Base-by-base conservation (phyloP, 495 filamentous ascomycete species). In the Parachaetomium inaequale region DNA sequence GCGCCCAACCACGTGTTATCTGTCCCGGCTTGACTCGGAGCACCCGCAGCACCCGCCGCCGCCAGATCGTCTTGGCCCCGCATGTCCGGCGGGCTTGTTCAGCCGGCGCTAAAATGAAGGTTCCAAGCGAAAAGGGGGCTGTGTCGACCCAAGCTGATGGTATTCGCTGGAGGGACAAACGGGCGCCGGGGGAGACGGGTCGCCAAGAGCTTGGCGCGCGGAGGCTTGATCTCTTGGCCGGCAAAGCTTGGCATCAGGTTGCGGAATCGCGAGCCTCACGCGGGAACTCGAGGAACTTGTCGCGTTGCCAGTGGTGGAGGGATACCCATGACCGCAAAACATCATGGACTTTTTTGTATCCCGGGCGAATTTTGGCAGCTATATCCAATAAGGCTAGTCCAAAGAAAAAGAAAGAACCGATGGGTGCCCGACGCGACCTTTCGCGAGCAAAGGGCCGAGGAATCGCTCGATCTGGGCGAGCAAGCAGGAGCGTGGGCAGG, bases 171-270 rank as follows among this genome's bases (percentile, higher is more conserved):
- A 31, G 19, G 29, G 25, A 23, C 52, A 59, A 62, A 66, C 59
- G 59, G 59, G 26, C 26, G 42, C 55, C 55, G 56, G 60, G 38
- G 40, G 31, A 55, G 55, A 59, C 46, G 55, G 63, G 63, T 62
- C 42, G 63, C 63, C 63, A 66, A 66, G 63, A 2, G 11, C 55
- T 66, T 62, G 63, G 59, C 63, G 21, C 47, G 59, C 54, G 55
- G 63, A 66, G 63, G 47, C 47, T 40, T 62, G 59, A 62, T 59
- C 59, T 62, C 59, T 66, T 62, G 57, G 57, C 57, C 54, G 19
- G 21, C 36, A 34, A 29, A 50, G 28, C 57, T 61, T 64, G 63
- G 63, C 53, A 34, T 55, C 42, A 55, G 34, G 38, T 36, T 26
- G 45, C 21, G 45, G n/a, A 26, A 25, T 49, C 55, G 40, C 38